Conservation (phyloP, 2,329 filamentous ascomycete species). For the Drechslerella coelobrocha region DNA sequence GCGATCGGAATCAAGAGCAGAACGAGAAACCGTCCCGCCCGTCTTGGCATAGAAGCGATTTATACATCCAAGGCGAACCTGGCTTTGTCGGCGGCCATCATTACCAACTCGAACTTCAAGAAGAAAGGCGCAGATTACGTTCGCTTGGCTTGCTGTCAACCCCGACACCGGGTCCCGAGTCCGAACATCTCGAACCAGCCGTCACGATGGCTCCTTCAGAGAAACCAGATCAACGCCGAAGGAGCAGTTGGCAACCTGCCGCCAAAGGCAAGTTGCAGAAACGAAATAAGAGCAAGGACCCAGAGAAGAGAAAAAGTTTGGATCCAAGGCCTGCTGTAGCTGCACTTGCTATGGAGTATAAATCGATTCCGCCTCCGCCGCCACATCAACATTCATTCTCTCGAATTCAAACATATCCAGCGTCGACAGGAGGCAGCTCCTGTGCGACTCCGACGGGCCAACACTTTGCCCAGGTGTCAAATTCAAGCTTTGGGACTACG, state of each 20-base stretch:
- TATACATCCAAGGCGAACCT: constrained; percentile 29
- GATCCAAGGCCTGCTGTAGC: constrained; percentile 21
- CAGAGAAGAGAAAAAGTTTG: constrained; percentile 42
- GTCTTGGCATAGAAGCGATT: constrained; percentile 33
- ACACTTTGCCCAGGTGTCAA: constrained; percentile 30
- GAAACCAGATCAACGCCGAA: constrained; percentile 33
- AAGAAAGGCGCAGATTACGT: constrained; percentile 39
- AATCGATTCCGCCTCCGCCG: constrained; percentile 10
- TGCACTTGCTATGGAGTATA: constrained; percentile 19
- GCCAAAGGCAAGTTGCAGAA: constrained; percentile 46
- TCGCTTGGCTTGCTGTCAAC: constrained; percentile 40
- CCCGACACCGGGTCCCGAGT: constrained; percentile 20
- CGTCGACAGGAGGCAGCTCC: constrained; percentile 22
- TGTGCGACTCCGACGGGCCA: constrained; percentile 38
- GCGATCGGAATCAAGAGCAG: neutral
- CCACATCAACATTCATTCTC: constrained; percentile 32
- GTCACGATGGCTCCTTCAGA: constrained; percentile 13
- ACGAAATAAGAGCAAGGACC: constrained; percentile 47
- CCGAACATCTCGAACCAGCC: constrained; percentile 10
- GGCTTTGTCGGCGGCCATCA: constrained; percentile 44
- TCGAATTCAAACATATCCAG: constrained; percentile 34
- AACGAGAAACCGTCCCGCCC: constrained; percentile 22
- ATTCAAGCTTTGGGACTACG: constrained; percentile 39
- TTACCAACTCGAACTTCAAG: constrained; percentile 44
- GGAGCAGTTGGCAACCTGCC: constrained; percentile 47